phyloP scores from a whole-genome alignment of 139 green algal species.

The Chlamydomonas sphaeroides region DNA sequence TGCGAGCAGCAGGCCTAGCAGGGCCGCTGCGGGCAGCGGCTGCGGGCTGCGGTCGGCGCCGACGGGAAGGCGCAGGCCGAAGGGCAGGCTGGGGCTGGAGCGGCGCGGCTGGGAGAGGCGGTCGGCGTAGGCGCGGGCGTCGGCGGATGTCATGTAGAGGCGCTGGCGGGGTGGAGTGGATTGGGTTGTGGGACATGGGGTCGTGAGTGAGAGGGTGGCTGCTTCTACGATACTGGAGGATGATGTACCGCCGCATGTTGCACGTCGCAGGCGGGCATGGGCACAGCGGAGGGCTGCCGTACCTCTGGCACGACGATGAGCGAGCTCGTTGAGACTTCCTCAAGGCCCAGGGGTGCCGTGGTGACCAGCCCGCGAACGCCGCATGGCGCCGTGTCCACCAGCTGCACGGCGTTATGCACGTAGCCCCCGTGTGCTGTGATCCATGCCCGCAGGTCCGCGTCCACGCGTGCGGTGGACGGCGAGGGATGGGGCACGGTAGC shows the following conservation, averaged over 20 bases:
- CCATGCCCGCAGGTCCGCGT: not conserved
- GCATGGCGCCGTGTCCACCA: conserved; percentile 31
- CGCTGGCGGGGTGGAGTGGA: not conserved
- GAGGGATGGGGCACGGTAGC: too few relatives aligned
- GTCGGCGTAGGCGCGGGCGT: not conserved
- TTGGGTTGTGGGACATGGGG: too few relatives aligned
- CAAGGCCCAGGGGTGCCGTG: not conserved
- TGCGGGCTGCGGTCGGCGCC: too few relatives aligned
- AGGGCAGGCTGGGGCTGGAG: too few relatives aligned
- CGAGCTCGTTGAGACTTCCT: not conserved
- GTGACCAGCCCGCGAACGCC: conserved; percentile 46
- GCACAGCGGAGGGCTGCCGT: too few relatives aligned
- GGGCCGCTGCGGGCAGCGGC: not conserved
- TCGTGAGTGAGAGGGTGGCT: too few relatives aligned
- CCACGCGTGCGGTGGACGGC: too few relatives aligned
- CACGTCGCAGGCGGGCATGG: too few relatives aligned
- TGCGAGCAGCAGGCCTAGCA: conserved; percentile 47
- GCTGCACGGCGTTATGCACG: conserved; percentile 1
- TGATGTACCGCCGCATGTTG: too few relatives aligned
- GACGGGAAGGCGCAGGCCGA: not conserved
- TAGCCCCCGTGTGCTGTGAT: conserved; percentile 19
- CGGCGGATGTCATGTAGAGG: conserved; percentile 42
- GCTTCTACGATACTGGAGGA: too few relatives aligned
- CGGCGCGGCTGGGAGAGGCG: too few relatives aligned
- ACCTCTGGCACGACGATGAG: conserved; percentile 44